A percentile compares a stretch with the other conserved stretches of the same genome.
These are phyloP conservation scores for Acacia acuminata DNA, from an alignment of 306 rosid genomes.

Conservation along the genomic window DNA sequence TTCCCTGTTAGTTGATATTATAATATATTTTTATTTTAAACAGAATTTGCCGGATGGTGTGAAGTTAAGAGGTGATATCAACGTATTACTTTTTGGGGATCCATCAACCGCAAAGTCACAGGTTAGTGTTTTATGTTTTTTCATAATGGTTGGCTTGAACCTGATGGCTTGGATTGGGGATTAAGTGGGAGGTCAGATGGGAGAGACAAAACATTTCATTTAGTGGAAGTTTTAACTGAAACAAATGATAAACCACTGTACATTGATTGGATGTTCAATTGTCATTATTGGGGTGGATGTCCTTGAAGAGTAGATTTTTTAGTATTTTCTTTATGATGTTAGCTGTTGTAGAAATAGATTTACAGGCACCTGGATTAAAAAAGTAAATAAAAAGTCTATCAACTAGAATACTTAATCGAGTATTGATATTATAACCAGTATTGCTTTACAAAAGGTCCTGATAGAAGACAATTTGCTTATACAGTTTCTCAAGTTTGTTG, in stretches of 20 bases:
- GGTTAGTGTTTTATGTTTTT: constrained; percentile 44
- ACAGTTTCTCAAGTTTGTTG: constrained; percentile 97
- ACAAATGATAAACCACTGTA: neutral
- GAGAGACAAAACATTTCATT: neutral
- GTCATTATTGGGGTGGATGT: neutral
- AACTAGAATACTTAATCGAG: constrained; percentile 5
- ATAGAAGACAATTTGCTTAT: constrained; percentile 33
- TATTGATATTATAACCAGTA: constrained; percentile 12
- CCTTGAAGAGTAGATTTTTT: neutral
- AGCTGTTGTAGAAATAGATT: neutral
- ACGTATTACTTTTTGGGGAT: constrained; percentile 95
- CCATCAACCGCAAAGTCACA: constrained; percentile 99
- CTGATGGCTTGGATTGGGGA: neutral
- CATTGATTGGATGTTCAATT: neutral
- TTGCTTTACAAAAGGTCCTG: constrained; percentile 27
- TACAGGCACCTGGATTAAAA: neutral
- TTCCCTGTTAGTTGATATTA: constrained; percentile 2
- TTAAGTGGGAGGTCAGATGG: neutral
- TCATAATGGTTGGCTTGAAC: constrained; percentile 19
- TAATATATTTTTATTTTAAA: constrained; percentile 33
- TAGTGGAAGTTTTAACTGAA: neutral
- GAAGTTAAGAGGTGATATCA: constrained; percentile 94
- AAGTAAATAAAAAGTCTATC: neutral
- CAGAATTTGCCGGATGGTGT: constrained; percentile 98
- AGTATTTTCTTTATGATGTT: neutral